These are phyloP conservation scores for Silene coronaria DNA, from an alignment of 179 eudicot species.

Conservation along the genomic window DNA sequence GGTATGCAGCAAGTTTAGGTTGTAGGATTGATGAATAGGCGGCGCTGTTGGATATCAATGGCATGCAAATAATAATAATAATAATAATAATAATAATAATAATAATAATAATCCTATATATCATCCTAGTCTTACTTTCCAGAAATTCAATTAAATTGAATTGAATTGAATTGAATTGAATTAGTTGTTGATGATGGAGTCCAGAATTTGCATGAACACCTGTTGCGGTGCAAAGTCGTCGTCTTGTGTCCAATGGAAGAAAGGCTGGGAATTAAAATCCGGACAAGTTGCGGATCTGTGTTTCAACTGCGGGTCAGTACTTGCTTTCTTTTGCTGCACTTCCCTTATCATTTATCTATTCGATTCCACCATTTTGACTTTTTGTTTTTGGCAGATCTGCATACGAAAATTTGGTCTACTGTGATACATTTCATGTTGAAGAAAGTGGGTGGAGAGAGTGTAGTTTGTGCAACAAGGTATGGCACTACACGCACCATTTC, in stretches of 20 bases:
- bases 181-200: conserved; percentile 25
- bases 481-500: too few relatives aligned
- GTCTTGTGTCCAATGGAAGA: conserved; percentile 35
- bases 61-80: too few relatives aligned
- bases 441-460: conserved; percentile 53
- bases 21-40: too few relatives aligned
- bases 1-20: too few relatives aligned
- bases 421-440: conserved; percentile 39
- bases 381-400: conserved; percentile 30
- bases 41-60: too few relatives aligned
- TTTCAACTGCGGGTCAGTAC: conserved; percentile 37
- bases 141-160: neutral
- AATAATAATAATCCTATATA: too few relatives aligned
- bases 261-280: conserved; percentile 44
- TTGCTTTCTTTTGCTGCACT: neutral
- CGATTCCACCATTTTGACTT: neutral
- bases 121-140: neutral
- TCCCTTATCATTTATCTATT: neutral
- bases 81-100: too few relatives aligned
- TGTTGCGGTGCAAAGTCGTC: conserved; percentile 28
- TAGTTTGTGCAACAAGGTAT: conserved; percentile 49
- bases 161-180: too few relatives aligned
- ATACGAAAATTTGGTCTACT: conserved; percentile 33
- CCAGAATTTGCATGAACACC: conserved; percentile 46
- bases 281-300: conserved; percentile 47